A percentile compares a stretch with the other conserved stretches of the same genome.
Conservation (phyloP, 1,284 basidiomycete species). For the Leccinum discolor region DNA sequence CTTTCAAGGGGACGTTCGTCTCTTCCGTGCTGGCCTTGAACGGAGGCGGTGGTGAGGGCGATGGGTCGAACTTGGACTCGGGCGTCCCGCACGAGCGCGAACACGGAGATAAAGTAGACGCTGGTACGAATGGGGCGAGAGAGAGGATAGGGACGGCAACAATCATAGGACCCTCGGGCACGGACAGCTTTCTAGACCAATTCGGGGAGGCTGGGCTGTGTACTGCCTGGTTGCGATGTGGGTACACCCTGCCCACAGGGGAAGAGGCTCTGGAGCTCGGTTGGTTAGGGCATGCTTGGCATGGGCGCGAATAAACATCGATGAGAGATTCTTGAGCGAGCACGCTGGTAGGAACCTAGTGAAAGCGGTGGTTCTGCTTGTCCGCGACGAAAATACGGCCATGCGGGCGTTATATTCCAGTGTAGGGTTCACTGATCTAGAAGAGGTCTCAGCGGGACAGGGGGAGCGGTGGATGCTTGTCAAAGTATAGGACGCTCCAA, state of each 20-base stretch:
- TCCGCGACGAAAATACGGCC: slow-evolving; percentile 16
- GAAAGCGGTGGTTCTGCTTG: slow-evolving; percentile 20
- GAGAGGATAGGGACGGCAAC: slow-evolving; percentile 35
- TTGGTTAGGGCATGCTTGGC: slow-evolving; percentile 22
- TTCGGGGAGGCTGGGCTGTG: slow-evolving; percentile 14
- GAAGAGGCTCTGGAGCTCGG: slow-evolving; percentile 30
- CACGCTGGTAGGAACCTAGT: not conserved
- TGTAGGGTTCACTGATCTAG: slow-evolving; percentile 20
- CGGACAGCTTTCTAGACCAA: slow-evolving; percentile 13
- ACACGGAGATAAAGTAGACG: not conserved
- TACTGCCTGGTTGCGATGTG: slow-evolving; percentile 35
- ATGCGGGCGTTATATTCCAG: slow-evolving; percentile 24
- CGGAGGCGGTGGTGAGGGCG: not conserved
- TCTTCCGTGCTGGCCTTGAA: slow-evolving; percentile 1
- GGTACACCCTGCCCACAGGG: slow-evolving; percentile 36
- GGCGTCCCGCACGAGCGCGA: not conserved
- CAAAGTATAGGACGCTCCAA: slow-evolving; percentile 12
- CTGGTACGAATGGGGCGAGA: not conserved
- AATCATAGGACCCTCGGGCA: slow-evolving; percentile 29
- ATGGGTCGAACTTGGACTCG: not conserved
- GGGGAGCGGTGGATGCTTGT: slow-evolving; percentile 26
- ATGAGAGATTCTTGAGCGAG: slow-evolving; percentile 7
- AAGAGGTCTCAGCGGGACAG: slow-evolving; percentile 8
- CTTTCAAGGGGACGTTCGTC: slow-evolving; percentile 29
- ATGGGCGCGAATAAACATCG: slow-evolving; percentile 24